Evolutionary conservation across 805 yeast genomes (phyloP).

Genomic region (Metschnikowia koreensis): DNA sequence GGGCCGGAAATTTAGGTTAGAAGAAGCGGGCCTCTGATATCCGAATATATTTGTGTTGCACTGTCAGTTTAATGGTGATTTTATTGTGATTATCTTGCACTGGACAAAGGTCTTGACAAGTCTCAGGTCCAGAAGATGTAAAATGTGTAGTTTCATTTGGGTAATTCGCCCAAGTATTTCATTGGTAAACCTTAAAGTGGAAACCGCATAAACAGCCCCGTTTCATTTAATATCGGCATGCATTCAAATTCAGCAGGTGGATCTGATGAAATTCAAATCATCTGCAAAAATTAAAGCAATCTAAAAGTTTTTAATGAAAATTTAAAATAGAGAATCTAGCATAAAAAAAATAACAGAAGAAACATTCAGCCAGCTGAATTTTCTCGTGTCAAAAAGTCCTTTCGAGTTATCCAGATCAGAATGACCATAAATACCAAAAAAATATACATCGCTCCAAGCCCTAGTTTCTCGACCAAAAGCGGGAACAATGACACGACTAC

Average conservation of each 20-base stretch:
- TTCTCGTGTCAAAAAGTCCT: background rate
- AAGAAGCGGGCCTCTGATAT: background rate
- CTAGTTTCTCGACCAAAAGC: conserved; percentile 17
- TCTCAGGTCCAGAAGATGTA: too few species aligned
- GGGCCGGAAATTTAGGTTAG: background rate
- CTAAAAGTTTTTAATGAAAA: too few species aligned
- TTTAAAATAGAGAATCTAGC: background rate
- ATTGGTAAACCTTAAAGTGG: background rate
- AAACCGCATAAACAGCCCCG: background rate
- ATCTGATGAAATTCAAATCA: too few species aligned
- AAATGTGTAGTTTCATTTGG: too few species aligned
- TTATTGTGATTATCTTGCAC: background rate
- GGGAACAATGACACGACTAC: conserved; percentile 24
- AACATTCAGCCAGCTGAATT: background rate
- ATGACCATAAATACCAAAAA: conserved; percentile 18
- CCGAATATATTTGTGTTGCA: background rate
- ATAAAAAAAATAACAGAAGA: too few species aligned
- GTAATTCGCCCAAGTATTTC: too few species aligned
- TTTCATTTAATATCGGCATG: background rate
- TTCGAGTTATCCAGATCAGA: conserved; percentile 17
- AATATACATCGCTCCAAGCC: conserved; percentile 21
- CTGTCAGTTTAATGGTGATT: background rate
- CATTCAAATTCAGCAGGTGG: too few species aligned
- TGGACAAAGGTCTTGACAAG: background rate
- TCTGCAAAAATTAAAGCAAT: too few species aligned